These are phyloP conservation scores for Claviceps monticola DNA, from an alignment of 2,329 filamentous ascomycete species.

Conservation along the genomic window DNA sequence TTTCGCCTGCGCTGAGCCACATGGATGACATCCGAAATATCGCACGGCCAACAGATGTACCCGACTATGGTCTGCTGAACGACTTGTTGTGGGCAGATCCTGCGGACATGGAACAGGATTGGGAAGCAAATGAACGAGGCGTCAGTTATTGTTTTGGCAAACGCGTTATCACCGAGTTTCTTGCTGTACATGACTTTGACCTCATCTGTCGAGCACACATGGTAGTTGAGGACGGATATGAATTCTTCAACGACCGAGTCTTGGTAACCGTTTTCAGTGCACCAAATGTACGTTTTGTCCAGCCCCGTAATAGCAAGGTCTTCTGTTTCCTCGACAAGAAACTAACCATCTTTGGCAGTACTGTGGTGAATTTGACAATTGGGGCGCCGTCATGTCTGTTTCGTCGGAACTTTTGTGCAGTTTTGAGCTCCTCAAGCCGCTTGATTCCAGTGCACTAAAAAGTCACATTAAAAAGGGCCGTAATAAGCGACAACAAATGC, in stretches of 20 bases:
- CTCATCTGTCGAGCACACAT: constrained; percentile 95
- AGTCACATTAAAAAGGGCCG: constrained; percentile 97
- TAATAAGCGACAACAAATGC: constrained; percentile 85
- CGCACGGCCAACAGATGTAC: constrained; percentile 87
- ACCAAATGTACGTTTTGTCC: constrained; percentile 61
- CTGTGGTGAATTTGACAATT: constrained; percentile 97
- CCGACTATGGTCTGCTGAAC: constrained; percentile 89
- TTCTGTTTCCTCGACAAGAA: not conserved
- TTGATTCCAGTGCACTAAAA: constrained; percentile 92
- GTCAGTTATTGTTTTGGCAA: constrained; percentile 99
- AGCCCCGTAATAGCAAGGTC: not conserved
- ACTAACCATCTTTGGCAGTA: constrained; percentile 42
- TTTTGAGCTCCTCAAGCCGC: constrained; percentile 89
- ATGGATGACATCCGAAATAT: constrained; percentile 99
- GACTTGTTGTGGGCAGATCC: constrained; percentile 96
- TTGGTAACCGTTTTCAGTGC: constrained; percentile 95
- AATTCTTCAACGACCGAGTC: constrained; percentile 93
- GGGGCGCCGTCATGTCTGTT: constrained; percentile 98
- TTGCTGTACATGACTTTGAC: constrained; percentile 91
- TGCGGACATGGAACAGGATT: constrained; percentile 94
- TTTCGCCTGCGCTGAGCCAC: constrained; percentile 81
- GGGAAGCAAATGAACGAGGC: constrained; percentile 93
- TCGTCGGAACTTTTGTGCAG: constrained; percentile 87
- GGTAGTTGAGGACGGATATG: constrained; percentile 98
- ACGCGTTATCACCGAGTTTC: constrained; percentile 92